These are phyloP conservation scores for Pterulicium gracile DNA, from an alignment of 1,284 basidiomycete genomes.

Conservation along the genomic window DNA sequence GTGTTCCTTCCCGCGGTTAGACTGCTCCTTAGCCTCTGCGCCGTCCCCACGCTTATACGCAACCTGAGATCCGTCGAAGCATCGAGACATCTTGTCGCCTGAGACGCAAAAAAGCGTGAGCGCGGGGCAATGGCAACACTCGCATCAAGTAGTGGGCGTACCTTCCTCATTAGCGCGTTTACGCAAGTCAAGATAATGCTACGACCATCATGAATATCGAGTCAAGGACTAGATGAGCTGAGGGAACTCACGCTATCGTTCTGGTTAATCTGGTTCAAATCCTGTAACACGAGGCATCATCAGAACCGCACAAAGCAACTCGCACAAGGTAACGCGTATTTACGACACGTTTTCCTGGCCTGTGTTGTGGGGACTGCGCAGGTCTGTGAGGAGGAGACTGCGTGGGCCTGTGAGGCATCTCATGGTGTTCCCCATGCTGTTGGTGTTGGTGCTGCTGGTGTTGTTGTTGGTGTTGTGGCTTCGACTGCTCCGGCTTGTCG, in stretches of 20 bases:
- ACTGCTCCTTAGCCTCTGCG: conserved; percentile 74
- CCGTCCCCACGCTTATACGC: conserved; percentile 69
- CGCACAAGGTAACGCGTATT: background rate
- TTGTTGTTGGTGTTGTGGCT: background rate
- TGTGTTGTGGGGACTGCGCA: background rate
- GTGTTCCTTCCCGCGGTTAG: conserved; percentile 76
- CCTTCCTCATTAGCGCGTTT: conserved; percentile 67
- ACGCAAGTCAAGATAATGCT: conserved; percentile 57
- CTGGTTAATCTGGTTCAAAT: conserved; percentile 57
- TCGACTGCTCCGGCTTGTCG: background rate
- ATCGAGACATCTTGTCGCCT: conserved; percentile 53
- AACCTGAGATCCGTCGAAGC: conserved; percentile 55
- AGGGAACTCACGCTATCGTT: conserved; percentile 33
- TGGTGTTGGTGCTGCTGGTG: background rate
- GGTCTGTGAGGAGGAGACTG: background rate
- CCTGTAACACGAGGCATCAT: conserved; percentile 24
- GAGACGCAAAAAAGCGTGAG: background rate
- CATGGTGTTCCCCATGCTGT: background rate
- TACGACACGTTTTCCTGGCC: background rate
- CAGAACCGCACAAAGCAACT: background rate
- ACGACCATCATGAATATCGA: background rate
- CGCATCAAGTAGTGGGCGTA: background rate
- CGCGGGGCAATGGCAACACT: background rate
- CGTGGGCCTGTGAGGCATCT: background rate
- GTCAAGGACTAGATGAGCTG: background rate